These are phyloP conservation scores for Atalantia buxifolia DNA, from an alignment of 345 rosid species.

Conservation along the genomic window DNA sequence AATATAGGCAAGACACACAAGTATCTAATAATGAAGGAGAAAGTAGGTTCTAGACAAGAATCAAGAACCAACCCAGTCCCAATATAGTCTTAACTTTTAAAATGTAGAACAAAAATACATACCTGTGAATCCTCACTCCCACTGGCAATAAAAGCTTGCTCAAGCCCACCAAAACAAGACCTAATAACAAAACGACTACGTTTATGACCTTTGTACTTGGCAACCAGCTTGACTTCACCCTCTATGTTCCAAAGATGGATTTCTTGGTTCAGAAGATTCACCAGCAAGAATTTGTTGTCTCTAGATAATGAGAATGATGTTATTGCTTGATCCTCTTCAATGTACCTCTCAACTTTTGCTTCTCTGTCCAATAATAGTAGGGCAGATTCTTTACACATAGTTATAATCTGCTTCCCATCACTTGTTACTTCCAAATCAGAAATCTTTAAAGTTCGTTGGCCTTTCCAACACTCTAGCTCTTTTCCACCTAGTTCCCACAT, in stretches of 20 bases:
- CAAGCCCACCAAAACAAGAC: conserved; percentile 74
- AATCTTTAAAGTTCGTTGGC: conserved; percentile 40
- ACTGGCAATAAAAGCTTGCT: conserved; percentile 62
- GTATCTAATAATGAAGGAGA: too few relatives aligned
- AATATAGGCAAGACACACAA: neutral
- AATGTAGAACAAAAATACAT: conserved; percentile 5
- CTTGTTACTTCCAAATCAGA: conserved; percentile 58
- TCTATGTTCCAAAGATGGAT: conserved; percentile 62
- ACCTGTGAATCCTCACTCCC: conserved; percentile 84
- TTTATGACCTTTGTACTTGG: conserved; percentile 55
- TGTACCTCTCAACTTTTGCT: conserved; percentile 40
- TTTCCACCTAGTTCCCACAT: conserved; percentile 58
- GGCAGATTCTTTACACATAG: conserved; percentile 45
- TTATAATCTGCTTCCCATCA: conserved; percentile 49
- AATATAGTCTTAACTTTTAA: neutral
- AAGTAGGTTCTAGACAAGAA: neutral
- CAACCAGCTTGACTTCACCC: conserved; percentile 42
- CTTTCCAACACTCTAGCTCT: conserved; percentile 56
- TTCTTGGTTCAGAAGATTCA: conserved; percentile 62
- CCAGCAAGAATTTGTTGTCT: conserved; percentile 52
- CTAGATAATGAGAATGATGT: conserved; percentile 59
- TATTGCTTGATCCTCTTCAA: conserved; percentile 51
- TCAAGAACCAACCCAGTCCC: neutral
- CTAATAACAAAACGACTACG: conserved; percentile 59
- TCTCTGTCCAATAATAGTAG: conserved; percentile 49